Percentiles rank a stretch among this genome's conserved stretches.
Conservation (phyloP, 1,284 basidiomycete genomes). For the Tilletia setariae region DNA sequence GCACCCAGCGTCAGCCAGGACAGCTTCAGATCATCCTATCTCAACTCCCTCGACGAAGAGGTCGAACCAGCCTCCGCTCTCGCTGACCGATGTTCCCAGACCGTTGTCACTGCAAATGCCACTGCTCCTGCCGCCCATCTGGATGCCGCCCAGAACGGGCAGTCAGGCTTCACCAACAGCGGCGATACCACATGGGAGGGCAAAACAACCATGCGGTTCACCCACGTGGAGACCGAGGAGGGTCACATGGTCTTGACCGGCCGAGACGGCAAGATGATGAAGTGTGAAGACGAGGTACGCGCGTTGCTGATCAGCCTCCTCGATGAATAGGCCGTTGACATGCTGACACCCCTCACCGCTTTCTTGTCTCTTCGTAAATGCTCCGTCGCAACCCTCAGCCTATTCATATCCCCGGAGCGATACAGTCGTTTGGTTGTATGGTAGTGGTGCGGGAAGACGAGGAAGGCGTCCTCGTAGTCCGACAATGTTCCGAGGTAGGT, state of each 20-base stretch:
- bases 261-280: constrained; percentile 66
- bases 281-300: constrained; percentile 76
- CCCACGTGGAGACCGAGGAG: constrained; percentile 67
- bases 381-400: constrained; percentile 60
- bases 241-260: constrained; percentile 71
- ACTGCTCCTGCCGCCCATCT: constrained; percentile 13
- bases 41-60: not conserved
- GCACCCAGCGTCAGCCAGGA: too few species aligned
- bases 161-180: not conserved
- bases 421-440: constrained; percentile 80
- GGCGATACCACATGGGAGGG: not conserved
- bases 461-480: constrained; percentile 66
- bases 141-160: not conserved
- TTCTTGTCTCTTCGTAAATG: not conserved
- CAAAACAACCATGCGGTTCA: constrained; percentile 59
- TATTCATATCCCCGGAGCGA: constrained; percentile 76
- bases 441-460: constrained; percentile 70
- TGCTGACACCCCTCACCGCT: not conserved
- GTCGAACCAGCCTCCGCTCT: constrained; percentile 6
- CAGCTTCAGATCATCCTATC: not conserved
- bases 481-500: constrained; percentile 76
- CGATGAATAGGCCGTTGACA: not conserved
- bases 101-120: constrained; percentile 20
- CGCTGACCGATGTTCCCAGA: not conserved
- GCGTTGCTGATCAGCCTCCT: not conserved